A percentile compares a stretch with the other conserved stretches of the same genome.
These are phyloP conservation scores for Blastomyces percursus DNA, from an alignment of 2,329 filamentous ascomycete species.

Conservation along the genomic window DNA sequence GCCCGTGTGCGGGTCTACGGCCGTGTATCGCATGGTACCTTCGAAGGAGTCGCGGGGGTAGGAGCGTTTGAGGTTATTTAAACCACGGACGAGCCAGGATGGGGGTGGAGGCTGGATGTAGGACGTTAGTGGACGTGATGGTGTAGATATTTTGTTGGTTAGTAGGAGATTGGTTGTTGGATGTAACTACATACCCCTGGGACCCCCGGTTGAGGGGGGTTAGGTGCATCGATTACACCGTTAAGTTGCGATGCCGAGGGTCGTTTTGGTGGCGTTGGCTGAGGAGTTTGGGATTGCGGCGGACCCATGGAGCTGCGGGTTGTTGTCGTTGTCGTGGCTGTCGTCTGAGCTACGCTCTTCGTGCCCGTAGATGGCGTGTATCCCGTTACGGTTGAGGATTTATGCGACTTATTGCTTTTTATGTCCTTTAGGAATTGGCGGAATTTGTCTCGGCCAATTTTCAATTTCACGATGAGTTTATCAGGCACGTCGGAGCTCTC, in stretches of 20 bases:
- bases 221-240: constrained; percentile 36
- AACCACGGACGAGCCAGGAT: constrained; percentile 67
- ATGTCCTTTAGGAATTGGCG: constrained; percentile 52
- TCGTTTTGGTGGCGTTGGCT: constrained; percentile 19
- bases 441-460: constrained; percentile 60
- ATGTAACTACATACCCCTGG: constrained; percentile 34
- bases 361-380: constrained; percentile 14
- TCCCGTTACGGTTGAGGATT: constrained; percentile 29
- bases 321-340: constrained; percentile 34
- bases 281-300: constrained; percentile 18
- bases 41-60: constrained; percentile 81
- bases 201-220: constrained; percentile 33
- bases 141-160: constrained; percentile 4
- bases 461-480: constrained; percentile 64
- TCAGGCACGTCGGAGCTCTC: constrained; percentile 63
- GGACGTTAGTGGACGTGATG: constrained; percentile 11
- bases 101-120: constrained; percentile 62
- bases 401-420: constrained; percentile 31
- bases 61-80: constrained; percentile 56
- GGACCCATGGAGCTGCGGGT: constrained; percentile 17
- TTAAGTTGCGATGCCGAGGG: constrained; percentile 28
- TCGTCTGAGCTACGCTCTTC: constrained; percentile 26
- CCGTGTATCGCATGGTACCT: constrained; percentile 79
- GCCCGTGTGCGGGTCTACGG: constrained; percentile 62
- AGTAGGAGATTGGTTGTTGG: constrained; percentile 10